These are phyloP conservation scores for Arctium minus DNA, from an alignment of 129 eudicot species.

Conservation along the genomic window DNA sequence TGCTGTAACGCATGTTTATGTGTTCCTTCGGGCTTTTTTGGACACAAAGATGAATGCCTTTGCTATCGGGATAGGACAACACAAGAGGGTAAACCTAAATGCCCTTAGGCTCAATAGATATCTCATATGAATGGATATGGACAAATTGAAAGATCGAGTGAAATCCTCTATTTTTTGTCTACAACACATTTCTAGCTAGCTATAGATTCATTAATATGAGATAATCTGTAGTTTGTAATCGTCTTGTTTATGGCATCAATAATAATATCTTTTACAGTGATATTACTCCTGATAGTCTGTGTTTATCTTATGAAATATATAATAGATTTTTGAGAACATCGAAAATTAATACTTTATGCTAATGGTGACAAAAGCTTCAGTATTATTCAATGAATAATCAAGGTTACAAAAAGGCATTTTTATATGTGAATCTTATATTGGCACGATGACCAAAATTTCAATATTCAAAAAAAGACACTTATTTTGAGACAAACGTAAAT, in stretches of 20 bases:
- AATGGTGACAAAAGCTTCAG: too few species aligned
- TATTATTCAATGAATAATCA: too few species aligned
- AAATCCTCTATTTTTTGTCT: background rate
- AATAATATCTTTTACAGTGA: background rate
- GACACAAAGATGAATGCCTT: slow-evolving; percentile 33
- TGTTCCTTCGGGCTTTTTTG: slow-evolving; percentile 31
- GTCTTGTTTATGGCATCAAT: background rate
- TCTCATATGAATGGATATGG: background rate
- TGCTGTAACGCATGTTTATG: slow-evolving; percentile 27
- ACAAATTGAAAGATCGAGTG: background rate
- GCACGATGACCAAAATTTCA: too few species aligned
- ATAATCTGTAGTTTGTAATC: background rate
- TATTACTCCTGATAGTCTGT: background rate
- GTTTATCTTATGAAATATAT: background rate
- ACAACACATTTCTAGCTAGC: background rate
- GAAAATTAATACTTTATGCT: too few species aligned
- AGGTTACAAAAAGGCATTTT: too few species aligned
- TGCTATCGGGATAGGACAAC: slow-evolving; percentile 31
- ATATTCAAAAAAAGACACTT: too few species aligned
- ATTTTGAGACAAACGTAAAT: too few species aligned
- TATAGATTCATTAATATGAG: too few species aligned
- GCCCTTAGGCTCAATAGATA: slow-evolving; percentile 12
- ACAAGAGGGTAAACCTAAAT: slow-evolving; percentile 30
- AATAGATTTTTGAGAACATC: too few species aligned
- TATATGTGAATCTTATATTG: too few species aligned